A percentile compares a stretch with the other conserved stretches of the same genome.
Conservation (phyloP, 2,329 filamentous ascomycete species). For the Zymoseptoria tritici region DNA sequence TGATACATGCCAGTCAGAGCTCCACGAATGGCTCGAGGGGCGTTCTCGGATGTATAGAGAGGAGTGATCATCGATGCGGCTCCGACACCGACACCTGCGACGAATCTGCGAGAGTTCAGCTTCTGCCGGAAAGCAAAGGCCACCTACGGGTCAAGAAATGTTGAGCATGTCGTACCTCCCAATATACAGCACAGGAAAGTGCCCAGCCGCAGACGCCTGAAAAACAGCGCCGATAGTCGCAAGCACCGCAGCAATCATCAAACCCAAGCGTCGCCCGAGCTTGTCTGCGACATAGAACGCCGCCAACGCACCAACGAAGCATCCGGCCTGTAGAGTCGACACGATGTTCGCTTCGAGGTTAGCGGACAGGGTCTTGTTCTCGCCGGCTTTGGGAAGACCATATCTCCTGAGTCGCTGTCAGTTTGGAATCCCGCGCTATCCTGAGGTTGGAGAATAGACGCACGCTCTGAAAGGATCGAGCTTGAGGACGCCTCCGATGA, state of each 20-base stretch:
- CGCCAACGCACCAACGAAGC: slow-evolving; percentile 63
- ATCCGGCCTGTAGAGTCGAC: slow-evolving; percentile 66
- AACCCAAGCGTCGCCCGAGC: slow-evolving; percentile 61
- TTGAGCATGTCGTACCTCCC: slow-evolving; percentile 12
- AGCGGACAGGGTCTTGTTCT: slow-evolving; percentile 16
- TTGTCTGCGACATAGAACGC: slow-evolving; percentile 64
- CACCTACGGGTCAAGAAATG: not conserved
- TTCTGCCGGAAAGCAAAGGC: not conserved
- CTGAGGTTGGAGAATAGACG: too few species aligned
- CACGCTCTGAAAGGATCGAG: slow-evolving; percentile 52
- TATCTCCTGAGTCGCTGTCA: slow-evolving; percentile 41
- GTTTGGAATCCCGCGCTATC: not conserved
- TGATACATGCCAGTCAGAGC: slow-evolving; percentile 55
- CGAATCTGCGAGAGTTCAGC: slow-evolving; percentile 36
- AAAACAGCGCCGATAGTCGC: slow-evolving; percentile 64
- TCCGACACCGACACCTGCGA: slow-evolving; percentile 42
- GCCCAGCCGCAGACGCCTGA: slow-evolving; percentile 52
- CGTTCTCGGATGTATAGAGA: slow-evolving; percentile 50
- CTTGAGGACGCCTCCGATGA: slow-evolving; percentile 60
- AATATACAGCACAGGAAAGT: slow-evolving; percentile 16
- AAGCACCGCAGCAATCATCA: slow-evolving; percentile 53
- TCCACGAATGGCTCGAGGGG: slow-evolving; percentile 37
- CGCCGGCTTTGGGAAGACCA: slow-evolving; percentile 33
- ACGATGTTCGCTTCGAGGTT: slow-evolving; percentile 47
- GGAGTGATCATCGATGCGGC: slow-evolving; percentile 47